Evolutionary conservation across 768 basidiomycete genomes (phyloP).

Genomic region (Suillus subalutaceus): DNA sequence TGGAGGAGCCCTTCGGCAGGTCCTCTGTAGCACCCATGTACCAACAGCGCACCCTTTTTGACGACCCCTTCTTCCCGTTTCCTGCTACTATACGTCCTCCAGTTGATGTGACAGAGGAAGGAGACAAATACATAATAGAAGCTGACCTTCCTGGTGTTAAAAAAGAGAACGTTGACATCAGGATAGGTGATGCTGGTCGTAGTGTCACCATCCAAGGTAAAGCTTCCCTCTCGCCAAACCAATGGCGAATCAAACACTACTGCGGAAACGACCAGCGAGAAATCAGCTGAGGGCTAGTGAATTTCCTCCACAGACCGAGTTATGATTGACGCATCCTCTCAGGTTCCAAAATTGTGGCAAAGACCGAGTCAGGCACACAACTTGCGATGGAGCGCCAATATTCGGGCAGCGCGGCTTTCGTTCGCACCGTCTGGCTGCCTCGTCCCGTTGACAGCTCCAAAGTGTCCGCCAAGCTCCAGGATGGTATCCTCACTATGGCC

Average conservation of each 20-base stretch:
- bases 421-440: constrained; percentile 74
- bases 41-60: constrained; percentile 42
- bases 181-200: constrained; percentile 69
- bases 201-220: constrained; percentile 77
- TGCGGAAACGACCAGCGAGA: constrained; percentile 22
- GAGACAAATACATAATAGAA: constrained; percentile 66
- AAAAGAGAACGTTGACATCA: constrained; percentile 74
- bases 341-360: constrained; percentile 22
- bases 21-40: constrained; percentile 26
- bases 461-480: constrained; percentile 64
- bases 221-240: constrained; percentile 34
- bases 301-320: constrained; percentile 26
- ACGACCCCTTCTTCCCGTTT: constrained; percentile 52
- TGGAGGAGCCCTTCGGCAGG: constrained; percentile 65
- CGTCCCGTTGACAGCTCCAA: constrained; percentile 57
- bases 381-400: constrained; percentile 65
- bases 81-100: constrained; percentile 49
- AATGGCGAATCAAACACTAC: constrained; percentile 20
- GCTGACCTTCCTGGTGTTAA: constrained; percentile 80
- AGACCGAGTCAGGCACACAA: constrained; percentile 34
- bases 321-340: background rate
- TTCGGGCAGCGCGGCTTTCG: constrained; percentile 56
- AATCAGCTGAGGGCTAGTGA: constrained; percentile 20
- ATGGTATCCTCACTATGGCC: constrained; percentile 69
- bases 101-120: constrained; percentile 70